Base-by-base conservation (phyloP, 2,329 filamentous ascomycete species). In the Remersonia thermophila region DNA sequence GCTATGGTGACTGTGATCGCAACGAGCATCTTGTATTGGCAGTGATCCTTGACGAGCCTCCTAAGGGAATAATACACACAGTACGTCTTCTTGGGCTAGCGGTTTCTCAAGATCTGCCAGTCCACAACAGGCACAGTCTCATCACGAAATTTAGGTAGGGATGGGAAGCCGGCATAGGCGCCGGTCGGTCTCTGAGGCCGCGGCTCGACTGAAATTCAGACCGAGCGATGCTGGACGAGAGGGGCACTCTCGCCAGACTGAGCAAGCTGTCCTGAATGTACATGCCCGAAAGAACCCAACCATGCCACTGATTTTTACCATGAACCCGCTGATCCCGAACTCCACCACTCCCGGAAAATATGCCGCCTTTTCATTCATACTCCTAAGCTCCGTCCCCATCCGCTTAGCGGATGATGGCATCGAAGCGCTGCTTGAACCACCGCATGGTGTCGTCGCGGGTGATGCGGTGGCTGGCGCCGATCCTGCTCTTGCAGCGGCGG, bases 371-470 rank as follows among this genome's bases (percentile, higher is more conserved):
- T 36, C 41, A 33, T 46, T 39, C 30, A 40, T 41, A 34, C 46
- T 46, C 39, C 16, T 37, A 33, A 47, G 40, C 39, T 36, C 32
- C 36, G 16, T 26, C 33, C 14, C 51, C n/a, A n/a, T n/a, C 47
- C 60, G 58, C 78, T 84, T 93, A 96, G 74, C 91, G 81, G 71
- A 98, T 85, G 64, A 96, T 96, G 64, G 89, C 91, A 65, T 96
- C 86, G 79, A 94, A 95, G 68, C 86, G 80, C 59, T 62, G 57
- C 71, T 76, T 76, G 71, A 76, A 98, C 91, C 91, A 98, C 75
- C 87, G 93, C 71, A 96, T 70, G 59, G 87, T 95, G 79, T 98
- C 91, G 50, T 77, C 68, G 61, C 86, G 82, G 78, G 77, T 84
- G 79, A 98, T 94, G 62, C 79, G 77, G 83, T 98, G 91, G 67